Evolutionary conservation across 2,329 filamentous ascomycete genomes (phyloP), one percentile per base, ranked within the genome.

Genomic region (Ceratocystis ficicola): DNA sequence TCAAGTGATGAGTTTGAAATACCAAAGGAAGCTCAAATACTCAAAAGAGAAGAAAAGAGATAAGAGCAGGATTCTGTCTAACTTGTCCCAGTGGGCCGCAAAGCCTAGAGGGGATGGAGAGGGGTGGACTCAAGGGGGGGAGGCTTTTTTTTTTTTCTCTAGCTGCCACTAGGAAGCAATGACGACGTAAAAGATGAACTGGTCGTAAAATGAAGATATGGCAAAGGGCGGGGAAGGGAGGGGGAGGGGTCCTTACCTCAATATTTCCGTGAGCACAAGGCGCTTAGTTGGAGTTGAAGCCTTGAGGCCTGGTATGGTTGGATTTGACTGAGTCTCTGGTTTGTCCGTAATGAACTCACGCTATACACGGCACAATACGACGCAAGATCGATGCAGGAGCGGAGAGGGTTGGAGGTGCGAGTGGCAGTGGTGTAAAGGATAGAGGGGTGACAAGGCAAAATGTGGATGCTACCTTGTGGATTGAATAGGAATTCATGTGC

Each of bases 361-460:
- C 25, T 32, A n/a, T 32, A 7, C 28, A 12, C 28, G 36, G 6
- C 28, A 32, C 28, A 59, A 17, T n/a, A 59, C 17, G 52, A 59
- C 28, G 17, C 52, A 59, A 32, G 6, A 17, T 59, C 17, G 52
- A 32, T 12, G 10, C 28, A 59, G 28, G n/a, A 25, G 25, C 25
- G 28, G 15, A 17, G 25, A 25, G 52, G 28, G 52, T 30, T 8
- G 17, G 32, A 46, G 61, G 4, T 28, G 61, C 17, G 28, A 48
- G 30, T 63, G 25, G 36, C 20, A 8, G 61, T 48, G 41, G 41
- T 48, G 32, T 17, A 25, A 25, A 50, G n/a, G 22, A 30, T 5
- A 44, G 41, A 50, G 17, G 32, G 61, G 41, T 20, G n/a, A 25
- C 36, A 63, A 63, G n/a, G 61, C 41, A 25, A 36, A 63, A 22